Conservation (phyloP, 2,329 filamentous ascomycete genomes). For the Helotiales sp. region DNA sequence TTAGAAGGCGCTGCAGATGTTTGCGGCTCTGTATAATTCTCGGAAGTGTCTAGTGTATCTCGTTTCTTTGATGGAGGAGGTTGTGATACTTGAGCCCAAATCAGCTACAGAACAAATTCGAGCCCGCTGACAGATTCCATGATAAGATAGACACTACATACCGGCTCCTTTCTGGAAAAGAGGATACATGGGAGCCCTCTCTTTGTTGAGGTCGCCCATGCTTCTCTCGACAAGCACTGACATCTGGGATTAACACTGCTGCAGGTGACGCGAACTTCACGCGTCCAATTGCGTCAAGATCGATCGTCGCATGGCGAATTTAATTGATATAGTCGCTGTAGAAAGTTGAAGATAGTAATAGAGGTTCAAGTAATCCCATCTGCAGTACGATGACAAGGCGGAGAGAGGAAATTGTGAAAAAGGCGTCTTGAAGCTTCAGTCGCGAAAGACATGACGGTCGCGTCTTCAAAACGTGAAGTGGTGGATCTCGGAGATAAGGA, state of each 20-base stretch:
- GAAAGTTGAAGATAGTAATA: neutral
- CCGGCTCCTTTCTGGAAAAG: constrained; percentile 33
- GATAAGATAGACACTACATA: constrained; percentile 19
- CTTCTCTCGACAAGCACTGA: constrained; percentile 31
- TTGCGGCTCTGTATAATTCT: neutral
- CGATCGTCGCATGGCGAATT: constrained; percentile 6
- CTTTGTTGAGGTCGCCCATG: constrained; percentile 32
- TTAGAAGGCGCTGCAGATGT: neutral
- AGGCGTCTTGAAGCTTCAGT: neutral
- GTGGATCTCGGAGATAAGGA: too few relatives aligned
- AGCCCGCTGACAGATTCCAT: neutral
- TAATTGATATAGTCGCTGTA: neutral
- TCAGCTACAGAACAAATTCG: neutral
- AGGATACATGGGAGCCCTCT: constrained; percentile 31
- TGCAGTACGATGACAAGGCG: neutral
- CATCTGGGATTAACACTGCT: constrained; percentile 22
- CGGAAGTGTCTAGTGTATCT: neutral
- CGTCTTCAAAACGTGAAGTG: neutral
- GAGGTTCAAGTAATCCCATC: neutral
- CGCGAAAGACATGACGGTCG: neutral
- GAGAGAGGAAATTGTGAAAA: neutral
- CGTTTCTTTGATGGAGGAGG: neutral
- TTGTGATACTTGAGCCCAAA: neutral
- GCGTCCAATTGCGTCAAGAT: constrained; percentile 20
- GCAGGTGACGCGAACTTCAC: constrained; percentile 30